Evolutionary conservation across 257 asterid species (phyloP).

Genomic region (Petunia secreta): DNA sequence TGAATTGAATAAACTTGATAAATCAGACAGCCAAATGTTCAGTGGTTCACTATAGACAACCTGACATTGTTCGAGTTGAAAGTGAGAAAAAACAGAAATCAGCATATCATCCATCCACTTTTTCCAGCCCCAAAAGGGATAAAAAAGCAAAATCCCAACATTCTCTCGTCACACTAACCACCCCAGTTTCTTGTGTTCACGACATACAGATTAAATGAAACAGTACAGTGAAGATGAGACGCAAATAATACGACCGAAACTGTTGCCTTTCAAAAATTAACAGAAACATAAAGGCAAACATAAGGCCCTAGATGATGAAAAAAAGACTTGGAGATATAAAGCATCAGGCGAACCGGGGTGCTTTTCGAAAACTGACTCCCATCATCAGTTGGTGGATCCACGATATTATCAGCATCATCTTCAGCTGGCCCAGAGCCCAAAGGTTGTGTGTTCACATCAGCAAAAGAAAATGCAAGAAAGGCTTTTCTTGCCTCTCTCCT

Average conservation of each 20-base stretch:
- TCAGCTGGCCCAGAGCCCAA: conserved; percentile 47
- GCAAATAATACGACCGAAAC: not conserved
- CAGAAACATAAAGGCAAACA: conserved; percentile 3
- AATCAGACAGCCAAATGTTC: not conserved
- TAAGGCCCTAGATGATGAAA: not conserved
- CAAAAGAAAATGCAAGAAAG: conserved; percentile 66
- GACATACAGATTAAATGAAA: conserved; percentile 7
- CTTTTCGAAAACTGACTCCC: conserved; percentile 58
- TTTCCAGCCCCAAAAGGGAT: not conserved
- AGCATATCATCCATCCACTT: not conserved
- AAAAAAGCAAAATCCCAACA: not conserved
- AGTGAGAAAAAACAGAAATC: not conserved
- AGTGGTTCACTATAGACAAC: not conserved
- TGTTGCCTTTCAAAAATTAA: not conserved
- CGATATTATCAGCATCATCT: conserved; percentile 41
- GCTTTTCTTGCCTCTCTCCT: conserved; percentile 86
- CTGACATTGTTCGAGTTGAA: not conserved
- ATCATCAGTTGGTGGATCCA: conserved; percentile 49
- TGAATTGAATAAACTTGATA: not conserved
- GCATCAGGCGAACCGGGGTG: conserved; percentile 61
- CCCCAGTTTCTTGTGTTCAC: not conserved
- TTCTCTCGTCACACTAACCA: not conserved
- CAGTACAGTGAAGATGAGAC: not conserved
- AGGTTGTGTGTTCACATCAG: conserved; percentile 37
- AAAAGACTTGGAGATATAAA: conserved; percentile 8